Evolutionary conservation across 2,329 filamentous ascomycete genomes (phyloP).

Genomic region (Aspergillus fumigatiaffinis): DNA sequence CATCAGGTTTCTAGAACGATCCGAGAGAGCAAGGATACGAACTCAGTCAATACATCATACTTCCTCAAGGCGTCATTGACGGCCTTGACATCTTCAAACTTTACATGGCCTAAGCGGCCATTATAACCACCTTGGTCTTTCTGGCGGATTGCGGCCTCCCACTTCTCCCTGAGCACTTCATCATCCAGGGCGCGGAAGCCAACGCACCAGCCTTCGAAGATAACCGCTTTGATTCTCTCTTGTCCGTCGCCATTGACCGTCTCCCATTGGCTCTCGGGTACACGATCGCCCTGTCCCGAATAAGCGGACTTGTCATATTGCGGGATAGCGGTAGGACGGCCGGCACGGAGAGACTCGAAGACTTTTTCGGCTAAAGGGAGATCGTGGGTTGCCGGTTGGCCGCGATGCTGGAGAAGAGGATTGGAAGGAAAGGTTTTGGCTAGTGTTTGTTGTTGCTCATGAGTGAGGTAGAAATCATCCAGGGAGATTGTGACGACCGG

Average conservation of each 20-base stretch:
- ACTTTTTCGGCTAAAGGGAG: conserved; percentile 60
- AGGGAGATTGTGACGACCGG: conserved; percentile 72
- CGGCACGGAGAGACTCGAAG: conserved; percentile 56
- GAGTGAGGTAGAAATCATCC: conserved; percentile 84
- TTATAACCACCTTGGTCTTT: conserved; percentile 49
- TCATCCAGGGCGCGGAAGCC: conserved; percentile 69
- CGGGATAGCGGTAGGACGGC: conserved; percentile 59
- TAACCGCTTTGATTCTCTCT: conserved; percentile 56
- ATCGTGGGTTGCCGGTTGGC: conserved; percentile 82
- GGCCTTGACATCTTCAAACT: conserved; percentile 53
- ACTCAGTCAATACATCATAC: conserved; percentile 59
- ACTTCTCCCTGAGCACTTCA: conserved; percentile 52
- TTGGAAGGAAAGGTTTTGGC: conserved; percentile 65
- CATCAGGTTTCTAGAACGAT: not conserved
- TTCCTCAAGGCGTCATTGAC: conserved; percentile 56
- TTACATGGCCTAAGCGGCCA: conserved; percentile 51
- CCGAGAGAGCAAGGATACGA: conserved; percentile 4
- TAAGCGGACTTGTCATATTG: conserved; percentile 81
- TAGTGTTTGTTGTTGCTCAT: conserved; percentile 63
- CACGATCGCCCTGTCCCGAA: conserved; percentile 71
- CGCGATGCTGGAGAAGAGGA: conserved; percentile 72
- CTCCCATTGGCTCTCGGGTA: conserved; percentile 60
- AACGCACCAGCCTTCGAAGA: conserved; percentile 90
- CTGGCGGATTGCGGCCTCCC: conserved; percentile 44
- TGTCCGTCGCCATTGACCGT: conserved; percentile 41